These are phyloP conservation scores for Sparassis latifolia DNA, from an alignment of 1,284 basidiomycete species.

Conservation along the genomic window DNA sequence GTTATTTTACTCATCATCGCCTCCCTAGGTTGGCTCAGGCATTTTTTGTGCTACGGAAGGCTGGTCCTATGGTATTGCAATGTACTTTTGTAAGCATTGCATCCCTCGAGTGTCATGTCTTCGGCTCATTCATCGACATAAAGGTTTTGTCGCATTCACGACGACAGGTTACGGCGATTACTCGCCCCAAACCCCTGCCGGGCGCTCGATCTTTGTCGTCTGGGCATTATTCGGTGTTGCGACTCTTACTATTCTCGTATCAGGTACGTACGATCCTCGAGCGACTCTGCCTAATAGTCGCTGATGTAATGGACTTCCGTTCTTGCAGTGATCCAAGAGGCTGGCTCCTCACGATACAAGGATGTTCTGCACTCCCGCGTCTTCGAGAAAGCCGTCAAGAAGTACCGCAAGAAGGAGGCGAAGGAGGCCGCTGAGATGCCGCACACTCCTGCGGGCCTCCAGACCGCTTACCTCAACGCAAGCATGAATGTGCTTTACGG, in stretches of 20 bases:
- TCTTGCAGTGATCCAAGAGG: slow-evolving; percentile 56
- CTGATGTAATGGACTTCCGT: not conserved
- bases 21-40: slow-evolving; percentile 40
- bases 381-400: slow-evolving; percentile 43
- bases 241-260: slow-evolving; percentile 68
- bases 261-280: slow-evolving; percentile 37
- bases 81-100: slow-evolving; percentile 64
- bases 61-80: slow-evolving; percentile 43
- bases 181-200: slow-evolving; percentile 54
- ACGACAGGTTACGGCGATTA: slow-evolving; percentile 72
- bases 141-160: slow-evolving; percentile 49
- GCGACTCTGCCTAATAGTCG: not conserved
- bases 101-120: not conserved
- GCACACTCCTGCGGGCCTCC: slow-evolving; percentile 1
- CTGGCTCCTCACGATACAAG: slow-evolving; percentile 50
- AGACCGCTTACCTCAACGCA: not conserved
- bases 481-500: slow-evolving; percentile 2
- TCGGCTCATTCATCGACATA: slow-evolving; percentile 9
- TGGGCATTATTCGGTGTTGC: slow-evolving; percentile 78
- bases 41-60: slow-evolving; percentile 49
- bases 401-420: slow-evolving; percentile 29
- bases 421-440: slow-evolving; percentile 9
- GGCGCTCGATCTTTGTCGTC: slow-evolving; percentile 72
- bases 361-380: slow-evolving; percentile 37
- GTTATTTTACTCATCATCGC: not conserved